A percentile compares a stretch with the other conserved stretches of the same genome.
These are phyloP conservation scores for Sphagnum fallax DNA, from an alignment of 228 moss, liverwort and hornwort species.

Conservation along the genomic window DNA sequence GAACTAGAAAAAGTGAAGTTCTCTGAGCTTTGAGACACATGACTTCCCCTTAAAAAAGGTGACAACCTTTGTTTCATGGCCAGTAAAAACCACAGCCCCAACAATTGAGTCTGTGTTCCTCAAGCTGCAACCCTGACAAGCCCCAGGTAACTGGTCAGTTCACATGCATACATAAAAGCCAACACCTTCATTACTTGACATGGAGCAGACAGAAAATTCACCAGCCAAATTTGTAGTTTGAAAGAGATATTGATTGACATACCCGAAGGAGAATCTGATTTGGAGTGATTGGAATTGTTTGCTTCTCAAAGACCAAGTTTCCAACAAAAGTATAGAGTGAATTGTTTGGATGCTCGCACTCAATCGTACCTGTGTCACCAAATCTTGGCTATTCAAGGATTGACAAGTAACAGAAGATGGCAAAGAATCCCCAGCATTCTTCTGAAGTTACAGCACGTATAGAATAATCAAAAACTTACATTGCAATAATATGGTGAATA, in stretches of 20 bases:
- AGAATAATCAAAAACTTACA: too few species aligned
- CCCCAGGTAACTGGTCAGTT: not conserved
- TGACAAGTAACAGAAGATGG: too few species aligned
- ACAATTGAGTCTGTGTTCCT: constrained; percentile 83
- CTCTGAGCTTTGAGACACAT: too few species aligned
- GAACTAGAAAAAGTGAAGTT: too few species aligned
- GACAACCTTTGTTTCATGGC: constrained; percentile 85
- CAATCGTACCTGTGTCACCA: constrained; percentile 49
- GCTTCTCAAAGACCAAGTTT: constrained; percentile 71
- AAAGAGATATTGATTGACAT: constrained; percentile 8
- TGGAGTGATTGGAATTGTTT: constrained; percentile 80
- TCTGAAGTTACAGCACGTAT: too few species aligned
- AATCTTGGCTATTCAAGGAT: not conserved
- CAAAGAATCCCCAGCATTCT: too few species aligned
- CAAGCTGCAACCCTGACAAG: constrained; percentile 77
- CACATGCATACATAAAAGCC: not conserved
- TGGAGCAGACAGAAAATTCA: not conserved
- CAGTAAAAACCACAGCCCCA: constrained; percentile 79
- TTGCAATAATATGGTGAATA: too few species aligned
- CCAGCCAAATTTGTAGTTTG: not conserved
- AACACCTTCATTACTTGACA: not conserved
- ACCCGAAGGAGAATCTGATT: constrained; percentile 90
- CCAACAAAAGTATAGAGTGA: constrained; percentile 91
- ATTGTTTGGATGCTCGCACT: constrained; percentile 91
- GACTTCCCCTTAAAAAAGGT: not conserved